These are phyloP conservation scores for Yarrowia sp. DNA, from an alignment of 805 yeast species.

Conservation along the genomic window DNA sequence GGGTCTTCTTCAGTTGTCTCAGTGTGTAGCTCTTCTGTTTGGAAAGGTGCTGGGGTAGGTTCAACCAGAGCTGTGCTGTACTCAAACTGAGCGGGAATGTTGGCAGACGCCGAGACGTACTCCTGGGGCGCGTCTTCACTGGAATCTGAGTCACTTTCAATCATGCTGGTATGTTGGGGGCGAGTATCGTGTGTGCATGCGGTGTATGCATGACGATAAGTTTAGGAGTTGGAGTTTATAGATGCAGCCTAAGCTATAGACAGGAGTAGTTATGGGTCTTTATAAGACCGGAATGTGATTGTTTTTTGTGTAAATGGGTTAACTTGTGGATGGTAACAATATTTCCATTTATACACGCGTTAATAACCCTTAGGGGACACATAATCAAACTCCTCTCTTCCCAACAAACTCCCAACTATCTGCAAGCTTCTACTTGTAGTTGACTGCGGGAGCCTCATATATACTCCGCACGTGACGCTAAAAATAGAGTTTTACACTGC, in stretches of 20 bases:
- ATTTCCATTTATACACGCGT: no score
- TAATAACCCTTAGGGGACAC: not conserved
- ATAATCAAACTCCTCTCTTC: no score
- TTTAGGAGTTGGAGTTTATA: not conserved
- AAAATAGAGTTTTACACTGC: not conserved
- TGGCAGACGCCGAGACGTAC: constrained; percentile 12
- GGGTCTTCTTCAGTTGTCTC: not conserved
- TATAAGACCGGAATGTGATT: no score
- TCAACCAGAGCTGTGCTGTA: not conserved
- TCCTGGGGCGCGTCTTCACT: constrained; percentile 20
- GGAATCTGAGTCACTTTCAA: not conserved
- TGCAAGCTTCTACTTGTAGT: not conserved
- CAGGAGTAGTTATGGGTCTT: no score
- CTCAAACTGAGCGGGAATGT: not conserved
- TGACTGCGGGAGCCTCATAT: not conserved
- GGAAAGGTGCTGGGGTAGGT: not conserved
- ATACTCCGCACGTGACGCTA: not conserved
- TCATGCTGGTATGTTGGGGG: not conserved
- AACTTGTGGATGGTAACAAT: no score
- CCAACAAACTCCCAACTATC: not conserved
- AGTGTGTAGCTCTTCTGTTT: not conserved
- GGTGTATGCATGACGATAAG: constrained; percentile 14
- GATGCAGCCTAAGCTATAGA: no score
- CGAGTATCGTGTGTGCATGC: not conserved
- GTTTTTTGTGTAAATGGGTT: no score